These are phyloP conservation scores for Paraphysoderma sedebokerense DNA, from an alignment of 371 early-diverging fungal genomes.

Conservation along the genomic window DNA sequence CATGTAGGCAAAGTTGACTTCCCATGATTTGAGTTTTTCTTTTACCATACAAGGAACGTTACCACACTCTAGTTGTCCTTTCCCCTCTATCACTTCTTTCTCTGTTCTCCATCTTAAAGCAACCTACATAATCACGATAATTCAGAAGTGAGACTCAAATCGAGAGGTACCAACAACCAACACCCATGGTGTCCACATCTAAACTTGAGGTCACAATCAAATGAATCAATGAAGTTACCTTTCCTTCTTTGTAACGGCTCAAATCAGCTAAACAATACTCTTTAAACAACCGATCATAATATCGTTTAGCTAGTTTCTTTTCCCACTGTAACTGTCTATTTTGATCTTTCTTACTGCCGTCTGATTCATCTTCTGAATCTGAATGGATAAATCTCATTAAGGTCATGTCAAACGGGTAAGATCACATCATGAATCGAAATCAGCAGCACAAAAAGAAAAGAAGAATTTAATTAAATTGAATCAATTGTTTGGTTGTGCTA, in stretches of 20 bases:
- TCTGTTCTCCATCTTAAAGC: constrained; percentile 72
- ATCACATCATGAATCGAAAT: not conserved
- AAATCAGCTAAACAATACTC: constrained; percentile 71
- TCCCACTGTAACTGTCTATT: too few species aligned
- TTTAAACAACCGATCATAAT: constrained; percentile 67
- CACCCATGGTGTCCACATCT: too few species aligned
- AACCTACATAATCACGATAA: constrained; percentile 13
- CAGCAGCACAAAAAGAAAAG: not conserved
- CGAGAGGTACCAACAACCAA: not conserved
- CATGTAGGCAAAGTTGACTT: constrained; percentile 64
- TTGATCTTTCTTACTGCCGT: constrained; percentile 12
- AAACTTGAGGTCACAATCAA: not conserved
- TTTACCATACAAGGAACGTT: constrained; percentile 15
- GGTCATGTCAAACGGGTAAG: not conserved
- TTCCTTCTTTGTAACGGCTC: constrained; percentile 49
- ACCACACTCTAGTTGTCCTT: constrained; percentile 22
- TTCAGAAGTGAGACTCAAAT: not conserved
- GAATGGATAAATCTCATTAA: constrained; percentile 23
- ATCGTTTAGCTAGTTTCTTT: constrained; percentile 59
- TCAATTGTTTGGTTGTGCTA: not conserved
- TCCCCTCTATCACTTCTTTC: constrained; percentile 53
- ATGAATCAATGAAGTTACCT: constrained; percentile 7
- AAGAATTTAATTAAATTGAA: constrained; percentile 13
- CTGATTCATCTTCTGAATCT: constrained; percentile 23
- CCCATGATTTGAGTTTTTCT: constrained; percentile 48